These are phyloP conservation scores for Helicostylum pulchrum DNA, from an alignment of 192 early-diverging fungal species.

Conservation along the genomic window DNA sequence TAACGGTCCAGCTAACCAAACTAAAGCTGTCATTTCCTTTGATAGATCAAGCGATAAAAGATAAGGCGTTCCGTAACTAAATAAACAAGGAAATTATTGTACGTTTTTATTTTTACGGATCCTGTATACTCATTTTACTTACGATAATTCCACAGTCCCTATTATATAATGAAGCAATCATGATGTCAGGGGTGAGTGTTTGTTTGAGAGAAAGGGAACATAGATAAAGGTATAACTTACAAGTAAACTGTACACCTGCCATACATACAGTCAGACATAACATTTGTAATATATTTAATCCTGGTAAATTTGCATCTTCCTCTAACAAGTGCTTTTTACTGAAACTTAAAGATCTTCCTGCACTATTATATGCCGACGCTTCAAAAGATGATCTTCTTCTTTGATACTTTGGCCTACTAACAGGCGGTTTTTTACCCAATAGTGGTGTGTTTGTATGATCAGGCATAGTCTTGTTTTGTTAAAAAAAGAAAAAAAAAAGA, in stretches of 20 bases:
- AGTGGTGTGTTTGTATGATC: neutral
- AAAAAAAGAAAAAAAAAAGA: too few relatives aligned
- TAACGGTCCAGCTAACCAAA: slow-evolving; percentile 81
- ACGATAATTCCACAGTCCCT: slow-evolving; percentile 73
- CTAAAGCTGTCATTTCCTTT: slow-evolving; percentile 60
- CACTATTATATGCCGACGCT: slow-evolving; percentile 19
- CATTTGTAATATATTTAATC: slow-evolving; percentile 22
- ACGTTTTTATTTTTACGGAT: neutral
- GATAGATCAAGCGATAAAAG: slow-evolving; percentile 61
- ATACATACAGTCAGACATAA: slow-evolving; percentile 53
- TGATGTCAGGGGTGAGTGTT: too few relatives aligned
- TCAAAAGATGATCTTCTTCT: slow-evolving; percentile 25
- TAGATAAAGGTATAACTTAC: slow-evolving; percentile 39
- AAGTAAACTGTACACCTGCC: slow-evolving; percentile 70
- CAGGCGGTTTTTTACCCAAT: slow-evolving; percentile 16
- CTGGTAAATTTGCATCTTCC: slow-evolving; percentile 10
- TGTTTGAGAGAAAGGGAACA: too few relatives aligned
- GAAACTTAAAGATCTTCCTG: neutral
- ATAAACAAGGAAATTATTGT: neutral
- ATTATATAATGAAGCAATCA: neutral
- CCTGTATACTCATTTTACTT: slow-evolving; percentile 13
- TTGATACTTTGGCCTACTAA: slow-evolving; percentile 3
- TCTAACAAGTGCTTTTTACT: neutral
- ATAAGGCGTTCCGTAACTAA: slow-evolving; percentile 75
- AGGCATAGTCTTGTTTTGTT: too few relatives aligned